Evolutionary conservation across 2,329 filamentous ascomycete species (phyloP).

Genomic region (Colletotrichum lentis): DNA sequence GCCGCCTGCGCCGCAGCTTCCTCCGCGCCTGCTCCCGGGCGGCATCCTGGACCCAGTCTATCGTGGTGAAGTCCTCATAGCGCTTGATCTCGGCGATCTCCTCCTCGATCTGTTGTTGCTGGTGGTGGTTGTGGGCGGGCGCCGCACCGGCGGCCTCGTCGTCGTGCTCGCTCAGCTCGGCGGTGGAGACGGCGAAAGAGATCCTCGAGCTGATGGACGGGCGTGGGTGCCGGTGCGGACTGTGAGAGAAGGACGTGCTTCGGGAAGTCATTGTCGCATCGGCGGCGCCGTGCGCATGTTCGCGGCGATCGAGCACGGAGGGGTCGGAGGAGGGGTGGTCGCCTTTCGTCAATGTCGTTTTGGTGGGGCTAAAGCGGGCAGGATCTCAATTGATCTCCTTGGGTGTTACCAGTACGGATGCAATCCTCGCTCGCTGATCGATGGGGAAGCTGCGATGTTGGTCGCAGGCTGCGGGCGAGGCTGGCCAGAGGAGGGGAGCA

Average conservation of each 20-base stretch:
- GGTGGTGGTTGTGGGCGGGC: constrained; percentile 10
- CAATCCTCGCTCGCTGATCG: constrained; percentile 19
- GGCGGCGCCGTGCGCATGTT: constrained; percentile 51
- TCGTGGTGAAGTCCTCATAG: constrained; percentile 98
- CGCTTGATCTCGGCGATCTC: constrained; percentile 98
- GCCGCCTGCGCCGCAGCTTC: constrained; percentile 76
- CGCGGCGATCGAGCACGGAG: constrained; percentile 37
- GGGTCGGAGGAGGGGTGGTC: neutral
- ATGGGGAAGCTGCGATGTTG: neutral
- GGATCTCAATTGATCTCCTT: neutral
- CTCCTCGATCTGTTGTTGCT: constrained; percentile 79
- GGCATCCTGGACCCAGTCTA: constrained; percentile 99
- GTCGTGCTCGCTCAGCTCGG: constrained; percentile 68
- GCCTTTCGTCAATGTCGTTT: neutral
- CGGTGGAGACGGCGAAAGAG: constrained; percentile 71
- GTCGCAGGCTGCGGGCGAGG: constrained; percentile 25
- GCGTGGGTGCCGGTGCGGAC: constrained; percentile 49
- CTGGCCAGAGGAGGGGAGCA: constrained; percentile 2
- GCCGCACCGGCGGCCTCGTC: constrained; percentile 53
- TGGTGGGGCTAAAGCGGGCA: neutral
- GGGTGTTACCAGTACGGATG: neutral
- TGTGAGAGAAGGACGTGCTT: constrained; percentile 63
- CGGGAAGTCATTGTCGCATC: constrained; percentile 57
- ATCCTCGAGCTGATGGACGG: constrained; percentile 71
- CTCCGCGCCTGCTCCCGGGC: constrained; percentile 86